Evolutionary conservation across 2,329 filamentous ascomycete species (phyloP), one percentile per base, ranked within the genome.

Genomic region (Phaeosphaeriaceae sp.): DNA sequence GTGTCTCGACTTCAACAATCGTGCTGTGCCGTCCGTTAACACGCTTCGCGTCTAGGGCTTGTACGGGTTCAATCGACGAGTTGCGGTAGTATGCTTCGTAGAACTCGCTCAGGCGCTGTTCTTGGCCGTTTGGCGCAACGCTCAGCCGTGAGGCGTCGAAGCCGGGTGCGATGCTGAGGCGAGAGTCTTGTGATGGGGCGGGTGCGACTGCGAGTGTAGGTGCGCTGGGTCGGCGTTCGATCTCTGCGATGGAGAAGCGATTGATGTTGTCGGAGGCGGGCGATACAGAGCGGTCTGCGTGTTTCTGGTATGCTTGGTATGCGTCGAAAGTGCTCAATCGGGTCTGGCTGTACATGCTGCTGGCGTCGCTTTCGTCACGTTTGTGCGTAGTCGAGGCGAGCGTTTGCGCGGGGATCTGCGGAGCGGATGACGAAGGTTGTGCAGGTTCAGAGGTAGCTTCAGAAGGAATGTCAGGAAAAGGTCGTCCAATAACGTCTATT

Each of bases 81-180:
- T 72, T 63, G 20, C 75, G 71, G 60, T 76, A 78, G 62, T 78
- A 78, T 0, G 74, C 71, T 21, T 78, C 76, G 67, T 76, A 78
- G 61, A 78, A 76, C n/a, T 78, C 76, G 63, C 74, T 77, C 48
- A 78, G 64, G 19, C 73, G 69, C 2, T 67, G 40, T 13, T 55
- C 53, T n/a, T 55, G 47, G 7, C 47, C 33, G n/a, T 49, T 48
- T 1, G 45, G 45, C 15, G 47, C 25, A 9, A 47, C 25, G 13
- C 47, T 49, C 24, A 49, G 13, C 4, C 47, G 47, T 33, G 47
- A 49, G 6, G 25, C 25, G 47, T 33, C n/a, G 10, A 13, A 7
- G 11, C 15, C 25, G 20, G 47, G 24, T 20, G 25, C 24, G 17
- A 21, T 74, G 62, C 74, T 76, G 50, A 77, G 65, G n/a, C 72